Percentiles rank a stretch among this genome's conserved stretches.
Evolutionary conservation across 441 rosid species (phyloP).

Genomic region (Kokia cookei): DNA sequence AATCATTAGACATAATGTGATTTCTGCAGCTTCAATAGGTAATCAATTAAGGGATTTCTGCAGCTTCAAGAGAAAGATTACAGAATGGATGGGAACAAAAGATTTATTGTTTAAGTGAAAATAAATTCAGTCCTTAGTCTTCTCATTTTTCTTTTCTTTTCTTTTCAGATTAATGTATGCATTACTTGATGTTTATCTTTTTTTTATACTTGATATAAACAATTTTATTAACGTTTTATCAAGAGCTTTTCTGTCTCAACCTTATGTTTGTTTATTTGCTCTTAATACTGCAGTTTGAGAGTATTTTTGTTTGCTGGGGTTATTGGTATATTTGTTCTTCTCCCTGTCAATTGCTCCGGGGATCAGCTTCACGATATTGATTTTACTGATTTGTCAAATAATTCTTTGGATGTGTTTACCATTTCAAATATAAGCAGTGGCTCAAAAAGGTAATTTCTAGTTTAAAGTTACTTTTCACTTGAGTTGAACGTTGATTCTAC

Average conservation of each 20-base stretch:
- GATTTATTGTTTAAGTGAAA: not conserved
- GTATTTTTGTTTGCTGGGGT: constrained; percentile 83
- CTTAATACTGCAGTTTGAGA: constrained; percentile 65
- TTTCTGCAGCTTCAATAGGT: not conserved
- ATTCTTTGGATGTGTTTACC: constrained; percentile 80
- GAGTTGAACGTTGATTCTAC: not conserved
- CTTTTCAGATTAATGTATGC: not conserved
- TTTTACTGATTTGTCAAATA: constrained; percentile 56
- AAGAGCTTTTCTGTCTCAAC: not conserved
- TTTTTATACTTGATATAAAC: not conserved
- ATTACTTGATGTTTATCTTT: not conserved
- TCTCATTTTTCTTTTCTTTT: not conserved
- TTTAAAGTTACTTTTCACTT: not conserved
- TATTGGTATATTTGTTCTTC: constrained; percentile 79
- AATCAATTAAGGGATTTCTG: not conserved
- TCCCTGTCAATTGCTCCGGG: constrained; percentile 82
- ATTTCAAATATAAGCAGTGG: constrained; percentile 74
- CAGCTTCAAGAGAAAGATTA: not conserved
- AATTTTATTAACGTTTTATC: not conserved
- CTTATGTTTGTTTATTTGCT: constrained; percentile 10
- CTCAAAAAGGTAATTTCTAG: constrained; percentile 52
- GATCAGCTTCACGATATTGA: constrained; percentile 58
- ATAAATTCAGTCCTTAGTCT: not conserved
- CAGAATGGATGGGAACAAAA: not conserved
- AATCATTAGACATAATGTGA: not conserved